Evolutionary conservation across 1,284 basidiomycete species (phyloP).

Genomic region (Ustilago hordei): DNA sequence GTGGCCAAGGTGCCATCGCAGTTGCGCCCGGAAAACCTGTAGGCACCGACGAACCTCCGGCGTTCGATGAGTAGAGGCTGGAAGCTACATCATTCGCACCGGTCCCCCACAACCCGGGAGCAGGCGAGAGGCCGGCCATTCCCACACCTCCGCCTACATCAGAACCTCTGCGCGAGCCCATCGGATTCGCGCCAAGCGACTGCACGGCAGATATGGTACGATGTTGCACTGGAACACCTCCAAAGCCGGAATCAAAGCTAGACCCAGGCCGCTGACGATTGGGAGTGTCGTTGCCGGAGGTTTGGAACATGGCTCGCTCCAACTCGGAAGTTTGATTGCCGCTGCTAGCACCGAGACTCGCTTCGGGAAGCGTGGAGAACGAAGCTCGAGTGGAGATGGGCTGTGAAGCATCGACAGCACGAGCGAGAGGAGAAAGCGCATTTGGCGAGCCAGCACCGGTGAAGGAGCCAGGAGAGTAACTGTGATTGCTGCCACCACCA

Average conservation of each 20-base stretch:
- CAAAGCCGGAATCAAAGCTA: slow-evolving; percentile 15
- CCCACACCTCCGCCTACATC: slow-evolving; percentile 21
- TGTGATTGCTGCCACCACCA: slow-evolving; percentile 1
- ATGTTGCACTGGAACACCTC: slow-evolving; percentile 20
- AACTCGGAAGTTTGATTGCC: slow-evolving; percentile 18
- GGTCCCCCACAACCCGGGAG: slow-evolving; percentile 14
- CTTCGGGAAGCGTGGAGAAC: slow-evolving; percentile 25
- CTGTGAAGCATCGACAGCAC: slow-evolving; percentile 13
- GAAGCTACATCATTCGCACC: slow-evolving; percentile 16
- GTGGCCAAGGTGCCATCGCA: slow-evolving; percentile 48
- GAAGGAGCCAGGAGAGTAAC: slow-evolving; percentile 12
- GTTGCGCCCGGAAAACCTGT: slow-evolving; percentile 51
- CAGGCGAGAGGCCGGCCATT: slow-evolving; percentile 7
- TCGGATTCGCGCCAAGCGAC: slow-evolving; percentile 18
- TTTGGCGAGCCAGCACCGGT: slow-evolving; percentile 31
- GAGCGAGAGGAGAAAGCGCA: slow-evolving; percentile 13
- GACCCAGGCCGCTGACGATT: slow-evolving; percentile 18
- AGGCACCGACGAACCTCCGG: slow-evolving; percentile 45
- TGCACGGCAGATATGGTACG: slow-evolving; percentile 36
- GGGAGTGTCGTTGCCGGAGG: slow-evolving; percentile 22
- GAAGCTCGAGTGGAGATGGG: slow-evolving; percentile 19
- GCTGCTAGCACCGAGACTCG: slow-evolving; percentile 4
- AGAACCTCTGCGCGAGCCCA: slow-evolving; percentile 35
- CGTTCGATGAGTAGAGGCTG: slow-evolving; percentile 21
- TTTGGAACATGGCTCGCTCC: slow-evolving; percentile 38